These are phyloP conservation scores for Zasmidium cellare DNA, from an alignment of 2,329 filamentous ascomycete species.

Conservation along the genomic window DNA sequence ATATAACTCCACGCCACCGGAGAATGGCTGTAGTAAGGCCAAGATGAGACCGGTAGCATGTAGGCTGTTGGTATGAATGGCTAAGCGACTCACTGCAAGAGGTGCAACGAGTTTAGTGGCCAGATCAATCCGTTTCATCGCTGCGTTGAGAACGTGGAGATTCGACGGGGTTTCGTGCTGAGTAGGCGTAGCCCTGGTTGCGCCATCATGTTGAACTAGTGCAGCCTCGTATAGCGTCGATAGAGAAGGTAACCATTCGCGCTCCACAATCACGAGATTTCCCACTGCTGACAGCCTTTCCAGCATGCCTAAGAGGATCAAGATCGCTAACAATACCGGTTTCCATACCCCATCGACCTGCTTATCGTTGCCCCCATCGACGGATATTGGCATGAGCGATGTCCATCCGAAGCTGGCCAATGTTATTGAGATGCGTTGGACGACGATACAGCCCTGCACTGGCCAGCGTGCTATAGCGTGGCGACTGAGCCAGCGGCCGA, in stretches of 20 bases:
- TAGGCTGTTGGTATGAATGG: background rate
- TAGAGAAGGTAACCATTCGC: conserved; percentile 7
- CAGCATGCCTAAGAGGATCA: conserved; percentile 7
- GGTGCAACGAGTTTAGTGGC: conserved; percentile 8
- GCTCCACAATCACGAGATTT: conserved; percentile 6
- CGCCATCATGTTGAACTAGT: background rate
- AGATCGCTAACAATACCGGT: background rate
- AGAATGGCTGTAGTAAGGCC: background rate
- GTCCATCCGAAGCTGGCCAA: conserved; percentile 5
- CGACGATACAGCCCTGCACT: conserved; percentile 9
- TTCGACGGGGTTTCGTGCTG: too few relatives aligned
- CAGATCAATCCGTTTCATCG: conserved; percentile 10
- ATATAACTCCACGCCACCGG: background rate
- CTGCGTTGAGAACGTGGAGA: conserved; percentile 7
- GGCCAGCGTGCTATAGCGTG: background rate
- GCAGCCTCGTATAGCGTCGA: background rate
- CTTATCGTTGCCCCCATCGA: background rate
- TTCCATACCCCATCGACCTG: background rate
- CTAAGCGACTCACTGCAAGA: conserved; percentile 1
- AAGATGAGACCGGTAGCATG: background rate
- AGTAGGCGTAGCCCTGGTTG: too few relatives aligned
- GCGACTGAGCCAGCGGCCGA: conserved; percentile 6
- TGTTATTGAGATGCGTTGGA: conserved; percentile 4
- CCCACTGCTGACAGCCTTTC: conserved; percentile 9
- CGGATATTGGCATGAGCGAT: background rate